phyloP scores from a whole-genome alignment of 2,329 filamentous ascomycete species.

The Fonsecaea multimorphosa region DNA sequence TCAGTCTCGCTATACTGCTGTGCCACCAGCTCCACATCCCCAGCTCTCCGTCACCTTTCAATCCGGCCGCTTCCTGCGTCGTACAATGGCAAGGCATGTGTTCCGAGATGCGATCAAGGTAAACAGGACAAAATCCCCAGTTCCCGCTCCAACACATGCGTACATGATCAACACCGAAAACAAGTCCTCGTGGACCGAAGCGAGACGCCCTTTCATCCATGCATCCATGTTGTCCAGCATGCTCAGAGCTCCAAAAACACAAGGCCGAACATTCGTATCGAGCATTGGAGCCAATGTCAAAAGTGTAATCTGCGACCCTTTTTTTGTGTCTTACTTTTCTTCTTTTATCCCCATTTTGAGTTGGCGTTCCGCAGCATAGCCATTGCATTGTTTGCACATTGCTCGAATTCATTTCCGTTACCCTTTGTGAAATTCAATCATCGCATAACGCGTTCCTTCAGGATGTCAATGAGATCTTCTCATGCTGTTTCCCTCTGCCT shows the following conservation, averaged over 20 bases:
- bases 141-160: background rate
- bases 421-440: background rate
- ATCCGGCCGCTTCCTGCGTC: background rate
- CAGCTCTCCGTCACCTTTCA: background rate
- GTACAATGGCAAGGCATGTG: background rate
- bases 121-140: background rate
- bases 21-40: background rate
- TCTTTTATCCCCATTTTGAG: background rate
- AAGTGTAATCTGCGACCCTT: background rate
- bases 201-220: background rate
- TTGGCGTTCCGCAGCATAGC: background rate
- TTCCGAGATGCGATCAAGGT: background rate
- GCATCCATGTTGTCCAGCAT: slow-evolving; percentile 2
- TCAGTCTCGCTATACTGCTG: background rate
- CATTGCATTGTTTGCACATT: background rate
- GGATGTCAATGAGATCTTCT: background rate
- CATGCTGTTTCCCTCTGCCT: background rate
- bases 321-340: background rate
- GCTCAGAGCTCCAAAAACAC: background rate
- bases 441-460: background rate
- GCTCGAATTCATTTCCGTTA: slow-evolving; percentile 2
- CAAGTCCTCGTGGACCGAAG: background rate
- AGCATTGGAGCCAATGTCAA: background rate
- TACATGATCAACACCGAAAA: slow-evolving; percentile 6
- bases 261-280: slow-evolving; percentile 4